These are phyloP conservation scores for Pseudogymnoascus sp. DNA, from an alignment of 2,329 filamentous ascomycete species.

Conservation along the genomic window DNA sequence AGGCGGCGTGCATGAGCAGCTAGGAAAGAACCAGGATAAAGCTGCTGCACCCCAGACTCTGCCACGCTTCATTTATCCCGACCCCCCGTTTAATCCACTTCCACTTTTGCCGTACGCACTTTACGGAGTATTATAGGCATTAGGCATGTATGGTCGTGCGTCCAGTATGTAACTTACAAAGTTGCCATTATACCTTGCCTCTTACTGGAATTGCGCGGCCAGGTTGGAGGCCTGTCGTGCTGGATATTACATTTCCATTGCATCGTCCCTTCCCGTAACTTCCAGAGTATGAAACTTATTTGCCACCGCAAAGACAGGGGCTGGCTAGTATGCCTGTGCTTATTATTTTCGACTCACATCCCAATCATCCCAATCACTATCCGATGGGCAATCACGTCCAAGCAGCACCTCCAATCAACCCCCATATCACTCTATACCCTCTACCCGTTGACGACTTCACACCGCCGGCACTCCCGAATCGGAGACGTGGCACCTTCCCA, in stretches of 20 bases:
- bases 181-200: neutral
- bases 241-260: neutral
- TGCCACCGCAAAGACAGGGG: neutral
- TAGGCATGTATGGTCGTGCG: neutral
- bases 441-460: neutral
- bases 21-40: neutral
- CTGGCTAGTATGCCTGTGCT: neutral
- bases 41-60: conserved; percentile 2
- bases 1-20: neutral
- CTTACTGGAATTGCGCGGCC: neutral
- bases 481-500: neutral
- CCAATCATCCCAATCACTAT: neutral
- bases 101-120: neutral
- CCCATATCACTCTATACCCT: neutral
- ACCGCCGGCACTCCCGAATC: neutral
- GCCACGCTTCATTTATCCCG: conserved; percentile 2
- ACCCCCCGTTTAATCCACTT: neutral
- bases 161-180: neutral
- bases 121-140: neutral
- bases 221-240: neutral
- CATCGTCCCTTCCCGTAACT: neutral
- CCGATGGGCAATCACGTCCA: neutral
- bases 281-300: neutral
- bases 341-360: neutral
- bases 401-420: neutral